Conservation (phyloP, 768 basidiomycete species). For the Trametes meyenii region DNA sequence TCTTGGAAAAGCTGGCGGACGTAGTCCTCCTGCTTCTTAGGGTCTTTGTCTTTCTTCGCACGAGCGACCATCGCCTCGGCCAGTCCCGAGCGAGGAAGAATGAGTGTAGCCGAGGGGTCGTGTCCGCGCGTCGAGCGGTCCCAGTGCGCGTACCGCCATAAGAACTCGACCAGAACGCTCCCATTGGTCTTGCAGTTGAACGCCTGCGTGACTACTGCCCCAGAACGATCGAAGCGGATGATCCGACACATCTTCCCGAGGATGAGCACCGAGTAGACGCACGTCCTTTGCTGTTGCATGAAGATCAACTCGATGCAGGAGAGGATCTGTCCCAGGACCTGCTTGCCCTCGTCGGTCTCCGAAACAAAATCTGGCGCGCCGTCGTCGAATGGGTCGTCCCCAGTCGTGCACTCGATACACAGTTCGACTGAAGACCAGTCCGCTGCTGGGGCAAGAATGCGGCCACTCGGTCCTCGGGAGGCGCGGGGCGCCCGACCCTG, state of each 20-base stretch:
- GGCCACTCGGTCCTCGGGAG: neutral
- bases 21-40: neutral
- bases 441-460: neutral
- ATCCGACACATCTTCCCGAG: neutral
- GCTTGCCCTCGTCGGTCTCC: neutral
- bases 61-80: neutral
- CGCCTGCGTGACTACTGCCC: neutral
- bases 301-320: neutral
- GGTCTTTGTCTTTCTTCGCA: neutral
- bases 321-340: neutral
- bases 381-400: neutral
- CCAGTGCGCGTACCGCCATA: slow-evolving; percentile 1
- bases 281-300: neutral
- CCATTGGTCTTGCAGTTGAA: neutral
- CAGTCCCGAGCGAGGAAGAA: neutral
- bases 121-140: neutral
- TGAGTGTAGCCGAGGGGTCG: neutral
- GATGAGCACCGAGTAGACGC: slow-evolving; percentile 1
- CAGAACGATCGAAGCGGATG: slow-evolving; percentile 10
- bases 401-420: neutral
- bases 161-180: neutral
- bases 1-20: neutral
- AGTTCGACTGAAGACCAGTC: neutral
- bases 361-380: neutral
- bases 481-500: neutral